These are phyloP conservation scores for Lecanoromycetidae sp. DNA, from an alignment of 2,329 filamentous ascomycete species.

Conservation along the genomic window DNA sequence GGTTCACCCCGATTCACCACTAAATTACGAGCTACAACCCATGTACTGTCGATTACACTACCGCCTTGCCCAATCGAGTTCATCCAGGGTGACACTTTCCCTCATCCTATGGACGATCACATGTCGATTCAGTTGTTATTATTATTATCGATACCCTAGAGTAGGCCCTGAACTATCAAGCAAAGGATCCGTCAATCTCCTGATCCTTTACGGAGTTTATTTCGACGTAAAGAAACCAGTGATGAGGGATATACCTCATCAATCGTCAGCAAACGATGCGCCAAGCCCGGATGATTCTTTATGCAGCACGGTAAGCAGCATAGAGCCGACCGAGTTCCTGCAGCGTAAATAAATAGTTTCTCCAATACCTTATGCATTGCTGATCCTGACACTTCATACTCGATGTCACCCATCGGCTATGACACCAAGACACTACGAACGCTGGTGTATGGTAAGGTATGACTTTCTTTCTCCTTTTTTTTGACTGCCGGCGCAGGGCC, in stretches of 20 bases:
- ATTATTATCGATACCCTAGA: no score
- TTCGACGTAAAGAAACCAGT: background rate
- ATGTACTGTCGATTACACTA: background rate
- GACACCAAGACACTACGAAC: background rate
- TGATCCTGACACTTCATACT: background rate
- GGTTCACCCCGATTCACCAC: background rate
- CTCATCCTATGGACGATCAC: background rate
- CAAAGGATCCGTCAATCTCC: background rate
- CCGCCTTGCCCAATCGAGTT: background rate
- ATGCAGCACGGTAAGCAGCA: background rate
- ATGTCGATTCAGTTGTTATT: no score
- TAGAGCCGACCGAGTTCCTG: conserved; percentile 1
- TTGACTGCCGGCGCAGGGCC: conserved; percentile 7
- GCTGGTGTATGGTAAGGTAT: background rate
- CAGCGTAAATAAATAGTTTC: conserved; percentile 2
- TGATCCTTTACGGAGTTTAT: background rate
- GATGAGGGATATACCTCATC: background rate
- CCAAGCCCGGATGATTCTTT: background rate
- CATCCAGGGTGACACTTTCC: background rate
- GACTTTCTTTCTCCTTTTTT: background rate
- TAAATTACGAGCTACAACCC: background rate
- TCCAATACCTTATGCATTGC: background rate
- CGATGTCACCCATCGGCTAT: background rate
- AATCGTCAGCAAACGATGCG: background rate
- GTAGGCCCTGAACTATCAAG: background rate